Conservation (phyloP, 371 early-diverging fungal species). For the Capniomyces stellatus region DNA sequence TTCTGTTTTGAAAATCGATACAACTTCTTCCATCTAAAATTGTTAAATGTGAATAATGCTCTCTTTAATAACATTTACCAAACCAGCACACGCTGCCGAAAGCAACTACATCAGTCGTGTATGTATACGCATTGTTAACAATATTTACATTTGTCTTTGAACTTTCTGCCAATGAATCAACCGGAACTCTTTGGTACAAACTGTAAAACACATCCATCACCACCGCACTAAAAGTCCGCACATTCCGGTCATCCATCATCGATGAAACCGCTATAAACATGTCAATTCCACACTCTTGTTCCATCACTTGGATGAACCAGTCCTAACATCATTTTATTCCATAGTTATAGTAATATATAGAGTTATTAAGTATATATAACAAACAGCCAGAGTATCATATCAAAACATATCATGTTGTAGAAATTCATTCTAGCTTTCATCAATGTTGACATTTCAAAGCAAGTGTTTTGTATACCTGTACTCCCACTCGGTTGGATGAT, state of each 20-base stretch:
- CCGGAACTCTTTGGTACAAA: slow-evolving; percentile 21
- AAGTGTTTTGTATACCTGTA: slow-evolving; percentile 1
- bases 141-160: not conserved
- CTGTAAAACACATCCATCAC: slow-evolving; percentile 22
- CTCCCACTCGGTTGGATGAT: not conserved
- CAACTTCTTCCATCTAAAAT: not conserved
- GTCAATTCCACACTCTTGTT: slow-evolving; percentile 16
- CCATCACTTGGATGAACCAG: slow-evolving; percentile 14
- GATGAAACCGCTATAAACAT: slow-evolving; percentile 20
- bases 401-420: not conserved
- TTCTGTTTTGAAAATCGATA: slow-evolving; percentile 6
- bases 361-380: no score
- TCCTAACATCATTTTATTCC: slow-evolving; percentile 14
- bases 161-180: slow-evolving; percentile 8
- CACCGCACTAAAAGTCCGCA: slow-evolving; percentile 10
- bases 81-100: no score
- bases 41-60: no score
- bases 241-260: slow-evolving; percentile 10
- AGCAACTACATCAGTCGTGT: no score
- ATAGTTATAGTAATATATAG: no score
- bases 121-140: no score
- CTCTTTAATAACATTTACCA: no score
- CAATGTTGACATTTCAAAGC: not conserved
- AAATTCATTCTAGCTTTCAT: not conserved
- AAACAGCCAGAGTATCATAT: no score